These are phyloP conservation scores for Phytophthora syringae DNA, from an alignment of 352 stramenopile genomes.

Conservation along the genomic window DNA sequence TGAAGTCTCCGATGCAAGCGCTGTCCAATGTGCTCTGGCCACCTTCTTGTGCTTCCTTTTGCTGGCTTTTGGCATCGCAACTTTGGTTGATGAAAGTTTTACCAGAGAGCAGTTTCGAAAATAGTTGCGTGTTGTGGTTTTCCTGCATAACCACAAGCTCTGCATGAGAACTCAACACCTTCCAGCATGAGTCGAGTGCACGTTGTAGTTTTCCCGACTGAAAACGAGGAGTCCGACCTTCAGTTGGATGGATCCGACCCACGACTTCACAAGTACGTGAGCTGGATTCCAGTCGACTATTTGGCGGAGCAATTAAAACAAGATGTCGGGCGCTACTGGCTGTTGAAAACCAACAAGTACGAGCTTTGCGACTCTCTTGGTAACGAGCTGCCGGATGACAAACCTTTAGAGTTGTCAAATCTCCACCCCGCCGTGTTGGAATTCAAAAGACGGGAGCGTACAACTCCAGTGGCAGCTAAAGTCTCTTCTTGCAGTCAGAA, in stretches of 20 bases:
- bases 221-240: not conserved
- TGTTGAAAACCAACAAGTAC: conserved; percentile 47
- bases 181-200: conserved; percentile 32
- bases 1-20: conserved; percentile 41
- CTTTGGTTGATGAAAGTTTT: conserved; percentile 6
- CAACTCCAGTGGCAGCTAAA: not conserved
- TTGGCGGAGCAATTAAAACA: conserved; percentile 44
- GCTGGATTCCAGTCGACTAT: conserved; percentile 68
- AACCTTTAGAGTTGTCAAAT: conserved; percentile 23
- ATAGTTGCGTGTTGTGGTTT: conserved; percentile 6
- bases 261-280: conserved; percentile 18
- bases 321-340: conserved; percentile 57
- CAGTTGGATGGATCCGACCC: not conserved
- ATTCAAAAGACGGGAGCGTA: conserved; percentile 19
- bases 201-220: conserved; percentile 17
- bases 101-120: conserved; percentile 33
- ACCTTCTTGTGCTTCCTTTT: conserved; percentile 38
- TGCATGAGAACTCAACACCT: not conserved
- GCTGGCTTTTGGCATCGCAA: conserved; percentile 26
- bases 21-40: conserved; percentile 35
- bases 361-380: conserved; percentile 43
- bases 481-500: not conserved
- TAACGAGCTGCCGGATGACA: conserved; percentile 30
- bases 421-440: conserved; percentile 17
- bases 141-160: not conserved